Evolutionary conservation across 2,329 filamentous ascomycete genomes (phyloP).

Genomic region (Thielaviopsis punctulata): DNA sequence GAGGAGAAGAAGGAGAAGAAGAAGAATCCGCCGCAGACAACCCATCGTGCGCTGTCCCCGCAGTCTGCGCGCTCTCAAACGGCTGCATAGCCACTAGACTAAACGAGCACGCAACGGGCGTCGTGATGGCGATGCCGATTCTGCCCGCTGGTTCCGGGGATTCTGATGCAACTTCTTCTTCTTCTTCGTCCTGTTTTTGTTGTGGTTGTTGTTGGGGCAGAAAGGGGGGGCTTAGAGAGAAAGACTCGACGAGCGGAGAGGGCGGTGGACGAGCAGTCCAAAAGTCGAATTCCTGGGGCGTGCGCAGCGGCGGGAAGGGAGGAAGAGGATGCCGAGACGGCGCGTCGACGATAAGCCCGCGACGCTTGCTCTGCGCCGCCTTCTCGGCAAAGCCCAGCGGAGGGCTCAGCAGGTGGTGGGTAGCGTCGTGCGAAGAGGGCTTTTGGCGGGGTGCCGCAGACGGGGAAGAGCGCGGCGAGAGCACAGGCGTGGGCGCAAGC

Average conservation of each 20-base stretch:
- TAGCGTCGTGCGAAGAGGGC: not conserved
- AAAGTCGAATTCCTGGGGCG: not conserved
- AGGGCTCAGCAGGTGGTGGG: not conserved
- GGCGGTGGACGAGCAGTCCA: no score
- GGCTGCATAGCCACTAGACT: conserved; percentile 15
- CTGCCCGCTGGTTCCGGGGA: not conserved
- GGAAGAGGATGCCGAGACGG: not conserved
- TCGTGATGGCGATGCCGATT: conserved; percentile 3
- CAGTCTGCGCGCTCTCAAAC: conserved; percentile 12
- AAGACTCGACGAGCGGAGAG: not conserved
- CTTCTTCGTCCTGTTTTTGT: no score
- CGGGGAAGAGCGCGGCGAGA: not conserved
- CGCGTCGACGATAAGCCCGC: no score
- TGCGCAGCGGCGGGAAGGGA: not conserved
- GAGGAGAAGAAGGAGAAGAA: not conserved
- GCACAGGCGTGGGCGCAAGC: not conserved
- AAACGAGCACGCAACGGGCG: conserved; percentile 14
- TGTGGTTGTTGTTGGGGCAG: not conserved
- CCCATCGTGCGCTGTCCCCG: conserved; percentile 1
- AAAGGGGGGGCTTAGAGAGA: not conserved
- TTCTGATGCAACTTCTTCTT: not conserved
- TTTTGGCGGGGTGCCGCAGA: not conserved
- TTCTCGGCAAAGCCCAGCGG: not conserved
- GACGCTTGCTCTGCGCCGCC: not conserved
- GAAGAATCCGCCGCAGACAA: not conserved